A percentile compares a stretch with the other conserved stretches of the same genome.
Conservation (phyloP, 805 yeast species). For the Candida stauntonica region DNA sequence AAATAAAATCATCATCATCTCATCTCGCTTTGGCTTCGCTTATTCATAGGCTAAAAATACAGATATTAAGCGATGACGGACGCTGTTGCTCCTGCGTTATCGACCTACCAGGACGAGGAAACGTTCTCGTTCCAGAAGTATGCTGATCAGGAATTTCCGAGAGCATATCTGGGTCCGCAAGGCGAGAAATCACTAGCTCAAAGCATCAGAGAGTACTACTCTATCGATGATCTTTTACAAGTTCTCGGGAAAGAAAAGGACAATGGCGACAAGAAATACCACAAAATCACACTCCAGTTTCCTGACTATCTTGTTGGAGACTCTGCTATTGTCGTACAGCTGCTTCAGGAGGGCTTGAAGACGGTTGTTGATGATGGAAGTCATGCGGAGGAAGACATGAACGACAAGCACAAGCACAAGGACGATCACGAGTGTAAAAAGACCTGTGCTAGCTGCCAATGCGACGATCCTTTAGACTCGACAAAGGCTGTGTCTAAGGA, state of each 20-base stretch:
- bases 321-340: constrained; percentile 63
- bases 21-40: too few relatives aligned
- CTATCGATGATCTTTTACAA: constrained; percentile 42
- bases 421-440: constrained; percentile 19
- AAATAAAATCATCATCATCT: too few relatives aligned
- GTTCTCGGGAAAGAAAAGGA: constrained; percentile 34
- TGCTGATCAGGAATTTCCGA: constrained; percentile 23
- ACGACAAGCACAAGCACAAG: constrained; percentile 3
- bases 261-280: constrained; percentile 31
- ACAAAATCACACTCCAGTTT: constrained; percentile 76
- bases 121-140: constrained; percentile 46
- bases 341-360: constrained; percentile 36
- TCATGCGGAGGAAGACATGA: constrained; percentile 4
- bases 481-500: not conserved
- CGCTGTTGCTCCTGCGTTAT: constrained; percentile 61
- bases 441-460: constrained; percentile 22
- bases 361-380: constrained; percentile 9
- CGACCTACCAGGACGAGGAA: constrained; percentile 66
- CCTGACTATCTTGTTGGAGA: constrained; percentile 81
- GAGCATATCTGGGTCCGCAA: constrained; percentile 29
- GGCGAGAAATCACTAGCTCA: constrained; percentile 16
- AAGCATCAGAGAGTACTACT: constrained; percentile 48
- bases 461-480: constrained; percentile 20
- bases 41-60: too few relatives aligned
- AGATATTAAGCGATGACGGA: constrained; percentile 5